Conservation (phyloP, 2,329 filamentous ascomycete genomes). For the Daldinia sp. region DNA sequence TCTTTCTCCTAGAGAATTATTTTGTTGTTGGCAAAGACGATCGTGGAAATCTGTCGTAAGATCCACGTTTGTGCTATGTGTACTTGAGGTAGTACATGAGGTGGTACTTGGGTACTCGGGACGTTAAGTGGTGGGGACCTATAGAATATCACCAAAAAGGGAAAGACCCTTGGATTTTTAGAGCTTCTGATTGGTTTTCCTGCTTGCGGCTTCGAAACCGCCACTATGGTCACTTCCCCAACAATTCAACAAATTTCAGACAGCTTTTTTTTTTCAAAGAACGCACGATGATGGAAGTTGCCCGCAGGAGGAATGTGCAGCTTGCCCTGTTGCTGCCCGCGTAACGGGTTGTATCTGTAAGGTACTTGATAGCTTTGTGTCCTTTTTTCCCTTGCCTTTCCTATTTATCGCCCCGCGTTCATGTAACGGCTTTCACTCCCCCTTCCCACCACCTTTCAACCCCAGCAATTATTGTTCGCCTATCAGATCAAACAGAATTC, state of each 20-base stretch:
- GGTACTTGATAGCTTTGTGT: constrained; percentile 11
- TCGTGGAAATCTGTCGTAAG: neutral
- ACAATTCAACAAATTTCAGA: constrained; percentile 49
- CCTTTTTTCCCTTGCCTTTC: no score
- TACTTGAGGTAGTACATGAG: no score
- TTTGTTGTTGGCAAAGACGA: neutral
- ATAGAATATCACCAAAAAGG: constrained; percentile 33
- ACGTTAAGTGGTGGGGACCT: constrained; percentile 16
- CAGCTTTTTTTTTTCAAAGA: constrained; percentile 37
- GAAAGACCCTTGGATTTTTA: constrained; percentile 35
- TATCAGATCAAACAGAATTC: constrained; percentile 21
- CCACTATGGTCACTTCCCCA: constrained; percentile 43
- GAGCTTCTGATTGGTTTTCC: constrained; percentile 34
- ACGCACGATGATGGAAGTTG: constrained; percentile 13
- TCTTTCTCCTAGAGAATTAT: neutral
- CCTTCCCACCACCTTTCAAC: constrained; percentile 6
- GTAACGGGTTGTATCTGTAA: constrained; percentile 11
- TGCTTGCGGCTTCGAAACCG: constrained; percentile 34
- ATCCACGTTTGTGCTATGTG: neutral
- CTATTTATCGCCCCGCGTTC: constrained; percentile 9
- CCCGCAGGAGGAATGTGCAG: constrained; percentile 1
- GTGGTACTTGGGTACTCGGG: constrained; percentile 3
- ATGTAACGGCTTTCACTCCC: constrained; percentile 5
- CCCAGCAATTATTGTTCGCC: constrained; percentile 18
- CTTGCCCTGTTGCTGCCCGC: neutral